phyloP scores from a whole-genome alignment of 768 basidiomycete genomes.

The Nevesoporus exiguus region DNA sequence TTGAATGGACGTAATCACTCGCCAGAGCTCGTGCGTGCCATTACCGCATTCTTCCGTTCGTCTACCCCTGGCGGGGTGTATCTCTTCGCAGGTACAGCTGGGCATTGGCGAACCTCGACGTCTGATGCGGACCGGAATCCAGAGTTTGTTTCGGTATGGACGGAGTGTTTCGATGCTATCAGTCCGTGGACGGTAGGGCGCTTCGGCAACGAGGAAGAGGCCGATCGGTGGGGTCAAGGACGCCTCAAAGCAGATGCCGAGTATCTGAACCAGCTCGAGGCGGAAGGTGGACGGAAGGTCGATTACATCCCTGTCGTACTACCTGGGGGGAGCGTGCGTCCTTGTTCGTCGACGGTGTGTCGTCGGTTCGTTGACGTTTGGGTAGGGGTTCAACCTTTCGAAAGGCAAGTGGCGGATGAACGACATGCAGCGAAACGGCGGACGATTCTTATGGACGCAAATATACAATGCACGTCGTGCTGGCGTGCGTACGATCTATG shows the following conservation, averaged over 20 bases:
- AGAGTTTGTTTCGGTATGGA: slow-evolving; percentile 64
- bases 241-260: slow-evolving; percentile 65
- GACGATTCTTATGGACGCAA: slow-evolving; percentile 77
- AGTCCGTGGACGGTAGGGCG: slow-evolving; percentile 83
- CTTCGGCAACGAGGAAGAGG: slow-evolving; percentile 56
- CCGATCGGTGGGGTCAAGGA: slow-evolving; percentile 58
- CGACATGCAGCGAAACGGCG: slow-evolving; percentile 66
- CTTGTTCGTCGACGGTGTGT: too few species aligned
- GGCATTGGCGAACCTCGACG: slow-evolving; percentile 70
- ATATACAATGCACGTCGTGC: slow-evolving; percentile 62
- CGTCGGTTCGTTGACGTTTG: background rate
- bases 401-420: slow-evolving; percentile 72
- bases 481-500: slow-evolving; percentile 66
- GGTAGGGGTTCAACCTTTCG: slow-evolving; percentile 67
- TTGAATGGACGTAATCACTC: slow-evolving; percentile 60
- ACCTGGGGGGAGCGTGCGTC: slow-evolving; percentile 76
- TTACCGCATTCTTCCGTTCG: slow-evolving; percentile 56
- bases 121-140: slow-evolving; percentile 70
- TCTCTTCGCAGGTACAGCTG: slow-evolving; percentile 65
- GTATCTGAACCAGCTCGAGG: slow-evolving; percentile 48
- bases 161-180: slow-evolving; percentile 75
- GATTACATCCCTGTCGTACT: slow-evolving; percentile 84
- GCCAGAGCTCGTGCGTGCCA: slow-evolving; percentile 52
- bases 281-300: slow-evolving; percentile 47
- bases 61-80: slow-evolving; percentile 71